A percentile compares a stretch with the other conserved stretches of the same genome.
Evolutionary conservation across 257 asterid genomes (phyloP).

Genomic region (Solanum ahanhuiri): DNA sequence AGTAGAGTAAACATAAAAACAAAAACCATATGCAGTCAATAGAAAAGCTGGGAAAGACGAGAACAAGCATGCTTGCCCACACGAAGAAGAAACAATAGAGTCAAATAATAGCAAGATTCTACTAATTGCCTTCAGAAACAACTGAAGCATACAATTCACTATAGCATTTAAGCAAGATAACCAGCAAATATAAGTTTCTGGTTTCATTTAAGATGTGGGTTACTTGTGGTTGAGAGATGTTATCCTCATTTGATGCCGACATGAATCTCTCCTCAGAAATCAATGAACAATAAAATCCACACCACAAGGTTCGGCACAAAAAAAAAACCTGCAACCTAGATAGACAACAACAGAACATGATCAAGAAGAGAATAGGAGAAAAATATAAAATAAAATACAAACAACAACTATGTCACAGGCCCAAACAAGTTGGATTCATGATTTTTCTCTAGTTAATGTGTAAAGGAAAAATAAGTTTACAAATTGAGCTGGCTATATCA

Average conservation of each 20-base stretch:
- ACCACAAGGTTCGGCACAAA: not conserved
- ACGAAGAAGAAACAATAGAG: not conserved
- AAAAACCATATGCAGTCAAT: not conserved
- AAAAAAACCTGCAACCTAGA: not conserved
- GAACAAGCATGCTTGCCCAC: not conserved
- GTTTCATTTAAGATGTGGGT: not conserved
- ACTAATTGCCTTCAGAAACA: not conserved
- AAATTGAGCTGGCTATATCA: not conserved
- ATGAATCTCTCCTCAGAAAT: slow-evolving; percentile 15
- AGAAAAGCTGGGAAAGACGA: not conserved
- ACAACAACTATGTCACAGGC: not conserved
- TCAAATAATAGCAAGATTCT: not conserved
- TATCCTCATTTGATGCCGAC: slow-evolving; percentile 41
- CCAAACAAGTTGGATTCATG: not conserved
- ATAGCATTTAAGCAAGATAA: not conserved
- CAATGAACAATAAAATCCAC: not conserved
- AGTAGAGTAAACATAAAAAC: not conserved
- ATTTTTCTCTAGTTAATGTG: not conserved
- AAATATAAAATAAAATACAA: not conserved
- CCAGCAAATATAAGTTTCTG: not conserved
- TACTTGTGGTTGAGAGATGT: slow-evolving; percentile 44
- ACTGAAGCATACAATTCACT: not conserved
- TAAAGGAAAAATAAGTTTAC: not conserved
- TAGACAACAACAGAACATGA: not conserved
- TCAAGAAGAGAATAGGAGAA: not conserved